A percentile compares a stretch with the other conserved stretches of the same genome.
These are phyloP conservation scores for Trichosporon ovoides DNA, from an alignment of 1,284 basidiomycete genomes.

Conservation along the genomic window DNA sequence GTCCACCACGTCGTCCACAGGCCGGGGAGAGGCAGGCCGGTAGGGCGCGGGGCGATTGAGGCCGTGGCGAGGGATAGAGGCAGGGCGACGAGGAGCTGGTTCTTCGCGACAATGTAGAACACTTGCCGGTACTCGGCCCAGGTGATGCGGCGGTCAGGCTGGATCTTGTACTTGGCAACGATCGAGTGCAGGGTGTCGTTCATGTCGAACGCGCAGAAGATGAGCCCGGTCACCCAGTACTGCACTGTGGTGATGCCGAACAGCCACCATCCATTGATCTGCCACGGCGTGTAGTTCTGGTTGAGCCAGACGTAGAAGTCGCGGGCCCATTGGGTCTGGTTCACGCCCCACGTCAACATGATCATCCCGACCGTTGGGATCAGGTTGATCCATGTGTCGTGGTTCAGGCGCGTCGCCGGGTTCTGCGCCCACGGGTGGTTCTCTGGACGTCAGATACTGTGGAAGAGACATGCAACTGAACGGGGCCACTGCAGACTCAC, in stretches of 20 bases:
- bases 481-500: not conserved
- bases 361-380: constrained; percentile 11
- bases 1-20: constrained; percentile 9
- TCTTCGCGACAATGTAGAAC: constrained; percentile 8
- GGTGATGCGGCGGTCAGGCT: constrained; percentile 18
- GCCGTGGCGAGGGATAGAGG: constrained; percentile 7
- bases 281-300: constrained; percentile 12
- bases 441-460: constrained; percentile 11
- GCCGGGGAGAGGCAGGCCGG: constrained; percentile 8
- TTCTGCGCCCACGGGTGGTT: constrained; percentile 16
- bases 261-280: constrained; percentile 17
- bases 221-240: constrained; percentile 14
- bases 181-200: constrained; percentile 12
- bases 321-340: not conserved
- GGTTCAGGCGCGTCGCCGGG: constrained; percentile 13
- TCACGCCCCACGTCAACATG: constrained; percentile 9
- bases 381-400: constrained; percentile 6
- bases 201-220: constrained; percentile 19
- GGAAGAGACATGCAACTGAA: not conserved
- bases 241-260: constrained; percentile 9
- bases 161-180: constrained; percentile 16
- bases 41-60: constrained; percentile 3
- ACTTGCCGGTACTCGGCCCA: constrained; percentile 17
- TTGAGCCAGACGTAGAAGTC: constrained; percentile 15
- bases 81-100: constrained; percentile 14